These are phyloP conservation scores for Urochloa ruziziensis DNA, from an alignment of 176 grass and related monocot species.

Conservation along the genomic window DNA sequence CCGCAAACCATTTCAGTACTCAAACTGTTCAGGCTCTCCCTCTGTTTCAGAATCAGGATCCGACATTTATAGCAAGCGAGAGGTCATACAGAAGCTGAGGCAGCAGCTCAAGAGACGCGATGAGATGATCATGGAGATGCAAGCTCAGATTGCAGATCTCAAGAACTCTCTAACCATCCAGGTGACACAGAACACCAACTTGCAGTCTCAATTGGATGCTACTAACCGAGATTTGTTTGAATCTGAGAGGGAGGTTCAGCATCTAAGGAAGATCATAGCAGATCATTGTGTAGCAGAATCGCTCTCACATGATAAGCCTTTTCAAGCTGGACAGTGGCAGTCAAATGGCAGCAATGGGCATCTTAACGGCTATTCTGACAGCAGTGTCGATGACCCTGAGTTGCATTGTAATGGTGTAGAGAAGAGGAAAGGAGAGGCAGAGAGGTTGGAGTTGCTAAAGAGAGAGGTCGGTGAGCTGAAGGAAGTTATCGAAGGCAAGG, in stretches of 20 bases:
- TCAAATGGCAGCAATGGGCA: slow-evolving; percentile 41
- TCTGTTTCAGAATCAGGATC: slow-evolving; percentile 84
- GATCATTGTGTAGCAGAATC: slow-evolving; percentile 55
- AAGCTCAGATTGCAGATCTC: slow-evolving; percentile 70
- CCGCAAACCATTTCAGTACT: slow-evolving; percentile 59
- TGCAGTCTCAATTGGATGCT: slow-evolving; percentile 63
- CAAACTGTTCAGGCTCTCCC: slow-evolving; percentile 76
- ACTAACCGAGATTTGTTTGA: slow-evolving; percentile 75
- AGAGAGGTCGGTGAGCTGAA: slow-evolving; percentile 67
- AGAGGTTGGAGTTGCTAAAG: slow-evolving; percentile 61
- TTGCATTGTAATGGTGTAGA: slow-evolving; percentile 37
- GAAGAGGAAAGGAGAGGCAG: slow-evolving; percentile 52
- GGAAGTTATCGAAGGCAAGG: slow-evolving; percentile 79
- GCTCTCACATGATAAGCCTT: slow-evolving; percentile 40
- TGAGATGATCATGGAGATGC: slow-evolving; percentile 89
- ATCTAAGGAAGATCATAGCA: slow-evolving; percentile 68
- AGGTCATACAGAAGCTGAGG: slow-evolving; percentile 88
- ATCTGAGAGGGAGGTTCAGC: slow-evolving; percentile 69
- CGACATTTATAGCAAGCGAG: slow-evolving; percentile 75
- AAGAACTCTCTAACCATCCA: slow-evolving; percentile 70
- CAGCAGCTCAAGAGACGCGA: slow-evolving; percentile 79
- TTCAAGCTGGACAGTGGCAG: slow-evolving; percentile 44
- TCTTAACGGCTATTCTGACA: slow-evolving; percentile 56
- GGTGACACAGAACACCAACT: slow-evolving; percentile 42
- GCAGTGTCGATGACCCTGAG: slow-evolving; percentile 46